These are phyloP conservation scores for Cryomyces minteri DNA, from an alignment of 495 filamentous ascomycete species.

Conservation along the genomic window DNA sequence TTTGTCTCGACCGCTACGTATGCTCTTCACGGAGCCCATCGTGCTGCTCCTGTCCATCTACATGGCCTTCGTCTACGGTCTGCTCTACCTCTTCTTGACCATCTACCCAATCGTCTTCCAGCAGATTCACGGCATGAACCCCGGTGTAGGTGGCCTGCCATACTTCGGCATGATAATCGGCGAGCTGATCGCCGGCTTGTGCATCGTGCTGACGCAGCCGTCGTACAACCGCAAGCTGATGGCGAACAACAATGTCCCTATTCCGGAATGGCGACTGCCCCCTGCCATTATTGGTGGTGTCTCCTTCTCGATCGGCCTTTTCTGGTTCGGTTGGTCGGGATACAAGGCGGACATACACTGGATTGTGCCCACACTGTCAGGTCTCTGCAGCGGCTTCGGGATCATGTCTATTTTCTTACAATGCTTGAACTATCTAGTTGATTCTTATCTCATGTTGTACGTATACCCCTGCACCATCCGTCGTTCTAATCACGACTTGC, in stretches of 20 bases:
- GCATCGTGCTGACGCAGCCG: slow-evolving; percentile 47
- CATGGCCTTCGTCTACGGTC: slow-evolving; percentile 67
- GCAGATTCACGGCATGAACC: slow-evolving; percentile 43
- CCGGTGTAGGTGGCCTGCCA: slow-evolving; percentile 53
- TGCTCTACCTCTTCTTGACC: slow-evolving; percentile 66
- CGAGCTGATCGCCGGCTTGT: slow-evolving; percentile 45
- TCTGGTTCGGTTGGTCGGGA: slow-evolving; percentile 80
- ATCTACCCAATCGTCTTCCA: slow-evolving; percentile 71
- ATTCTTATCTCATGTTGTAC: slow-evolving; percentile 75
- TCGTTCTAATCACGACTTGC: neutral
- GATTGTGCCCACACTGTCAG: slow-evolving; percentile 64
- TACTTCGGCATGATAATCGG: slow-evolving; percentile 71
- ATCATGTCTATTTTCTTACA: slow-evolving; percentile 73
- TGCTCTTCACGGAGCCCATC: slow-evolving; percentile 69
- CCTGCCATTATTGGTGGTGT: slow-evolving; percentile 60
- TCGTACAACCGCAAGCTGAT: slow-evolving; percentile 33
- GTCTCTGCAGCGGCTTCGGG: slow-evolving; percentile 40
- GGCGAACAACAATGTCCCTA: slow-evolving; percentile 51
- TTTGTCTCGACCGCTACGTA: slow-evolving; percentile 59
- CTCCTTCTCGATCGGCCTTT: slow-evolving; percentile 55
- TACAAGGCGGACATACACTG: slow-evolving; percentile 48
- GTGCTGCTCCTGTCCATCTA: slow-evolving; percentile 57
- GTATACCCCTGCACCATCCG: slow-evolving; percentile 9
- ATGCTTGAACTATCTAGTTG: slow-evolving; percentile 70
- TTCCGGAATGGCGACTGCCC: slow-evolving; percentile 78